Percentiles rank a stretch among this genome's conserved stretches.
Evolutionary conservation across 495 filamentous ascomycete species (phyloP).

Genomic region (Trichocladium uniseriatum): DNA sequence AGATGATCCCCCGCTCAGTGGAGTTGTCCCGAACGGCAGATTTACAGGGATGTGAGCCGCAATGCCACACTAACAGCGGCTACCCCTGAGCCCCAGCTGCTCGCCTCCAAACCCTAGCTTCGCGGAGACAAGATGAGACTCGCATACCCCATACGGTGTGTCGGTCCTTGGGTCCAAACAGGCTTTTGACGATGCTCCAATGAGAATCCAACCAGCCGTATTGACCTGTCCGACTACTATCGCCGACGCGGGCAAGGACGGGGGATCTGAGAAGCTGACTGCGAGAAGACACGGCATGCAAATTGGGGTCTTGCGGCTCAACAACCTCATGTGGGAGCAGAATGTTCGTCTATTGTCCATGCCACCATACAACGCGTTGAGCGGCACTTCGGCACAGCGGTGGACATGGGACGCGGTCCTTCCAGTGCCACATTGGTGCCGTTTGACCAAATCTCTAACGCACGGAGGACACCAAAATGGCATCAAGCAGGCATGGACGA

Average conservation of each 20-base stretch:
- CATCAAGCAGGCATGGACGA: too few relatives aligned
- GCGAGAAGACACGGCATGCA: not conserved
- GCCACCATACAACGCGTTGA: not conserved
- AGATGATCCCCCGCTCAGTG: constrained; percentile 10
- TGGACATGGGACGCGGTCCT: not conserved
- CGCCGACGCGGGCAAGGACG: not conserved
- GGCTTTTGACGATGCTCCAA: not conserved
- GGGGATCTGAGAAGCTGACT: not conserved
- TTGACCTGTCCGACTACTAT: not conserved
- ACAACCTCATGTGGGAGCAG: too few relatives aligned
- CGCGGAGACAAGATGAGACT: constrained; percentile 29
- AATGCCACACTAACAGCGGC: constrained; percentile 18
- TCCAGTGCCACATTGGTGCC: too few relatives aligned
- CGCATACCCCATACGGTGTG: constrained; percentile 1
- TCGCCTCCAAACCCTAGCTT: constrained; percentile 30
- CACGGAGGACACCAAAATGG: too few relatives aligned
- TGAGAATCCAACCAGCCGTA: not conserved
- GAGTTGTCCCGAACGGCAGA: constrained; percentile 13
- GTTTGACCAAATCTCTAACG: too few relatives aligned
- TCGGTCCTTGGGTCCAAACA: not conserved
- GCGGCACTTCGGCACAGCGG: not conserved
- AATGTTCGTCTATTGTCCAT: too few relatives aligned
- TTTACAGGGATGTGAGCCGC: constrained; percentile 14
- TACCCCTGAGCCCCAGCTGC: constrained; percentile 11
- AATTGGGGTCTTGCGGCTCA: too few relatives aligned